These are phyloP conservation scores for Planoprotostelium fungivorum DNA, from an alignment of 78 protist species.

Conservation along the genomic window DNA sequence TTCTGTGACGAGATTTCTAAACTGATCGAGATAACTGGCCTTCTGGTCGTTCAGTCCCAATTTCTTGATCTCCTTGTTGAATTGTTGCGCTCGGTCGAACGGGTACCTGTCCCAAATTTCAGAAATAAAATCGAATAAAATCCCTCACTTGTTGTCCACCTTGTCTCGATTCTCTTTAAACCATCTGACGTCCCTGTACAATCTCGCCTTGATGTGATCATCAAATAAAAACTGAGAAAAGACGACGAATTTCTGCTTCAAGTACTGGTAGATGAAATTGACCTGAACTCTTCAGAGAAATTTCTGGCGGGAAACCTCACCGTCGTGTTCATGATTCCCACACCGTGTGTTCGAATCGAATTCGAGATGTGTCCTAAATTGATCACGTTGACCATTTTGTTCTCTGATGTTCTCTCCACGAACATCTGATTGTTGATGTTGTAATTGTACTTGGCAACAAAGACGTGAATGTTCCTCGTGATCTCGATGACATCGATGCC, in stretches of 20 bases:
- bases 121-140: neutral
- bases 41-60: constrained; percentile 68
- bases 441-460: constrained; percentile 89
- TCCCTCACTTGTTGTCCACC: constrained; percentile 11
- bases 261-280: constrained; percentile 85
- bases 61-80: constrained; percentile 75
- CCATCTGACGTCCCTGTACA: constrained; percentile 57
- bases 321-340: constrained; percentile 96
- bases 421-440: constrained; percentile 92
- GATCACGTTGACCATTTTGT: constrained; percentile 84
- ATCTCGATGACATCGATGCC: constrained; percentile 94
- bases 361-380: constrained; percentile 89
- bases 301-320: constrained; percentile 22
- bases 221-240: constrained; percentile 94
- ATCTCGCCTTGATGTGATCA: constrained; percentile 88
- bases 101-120: constrained; percentile 55
- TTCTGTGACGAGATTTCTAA: constrained; percentile 87
- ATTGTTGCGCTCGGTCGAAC: constrained; percentile 73
- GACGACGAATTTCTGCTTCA: constrained; percentile 60
- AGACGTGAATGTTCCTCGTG: constrained; percentile 92
- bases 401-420: constrained; percentile 61
- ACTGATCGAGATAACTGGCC: constrained; percentile 80
- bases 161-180: constrained; percentile 52
- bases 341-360: constrained; percentile 96
- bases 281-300: constrained; percentile 22